Evolutionary conservation across 2,329 filamentous ascomycete species (phyloP).

Genomic region (Cercospora berteroae): DNA sequence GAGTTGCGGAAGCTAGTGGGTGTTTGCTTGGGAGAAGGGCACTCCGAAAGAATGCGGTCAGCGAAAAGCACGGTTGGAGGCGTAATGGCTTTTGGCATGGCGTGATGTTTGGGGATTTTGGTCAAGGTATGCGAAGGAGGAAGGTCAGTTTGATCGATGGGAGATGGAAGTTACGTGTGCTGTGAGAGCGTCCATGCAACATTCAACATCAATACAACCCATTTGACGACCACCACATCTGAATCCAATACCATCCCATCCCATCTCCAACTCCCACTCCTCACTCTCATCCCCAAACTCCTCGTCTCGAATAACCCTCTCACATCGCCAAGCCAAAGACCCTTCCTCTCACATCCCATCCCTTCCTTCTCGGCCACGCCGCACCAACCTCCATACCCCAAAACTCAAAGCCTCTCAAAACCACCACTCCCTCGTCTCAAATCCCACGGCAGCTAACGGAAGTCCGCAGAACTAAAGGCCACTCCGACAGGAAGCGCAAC

Average conservation of each 20-base stretch:
- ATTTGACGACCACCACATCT: neutral
- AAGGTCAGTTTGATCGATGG: neutral
- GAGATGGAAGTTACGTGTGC: too few relatives aligned
- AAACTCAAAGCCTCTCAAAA: neutral
- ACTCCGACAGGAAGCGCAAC: constrained; percentile 5
- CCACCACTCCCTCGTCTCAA: neutral
- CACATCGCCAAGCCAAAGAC: neutral
- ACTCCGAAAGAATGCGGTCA: neutral
- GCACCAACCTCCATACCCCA: neutral
- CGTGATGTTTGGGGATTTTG: neutral
- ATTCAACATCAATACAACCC: neutral
- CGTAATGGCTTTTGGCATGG: neutral
- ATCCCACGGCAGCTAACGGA: constrained; percentile 7
- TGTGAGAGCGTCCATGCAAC: too few relatives aligned
- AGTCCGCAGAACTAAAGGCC: constrained; percentile 12
- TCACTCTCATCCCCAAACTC: neutral
- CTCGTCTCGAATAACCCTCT: neutral
- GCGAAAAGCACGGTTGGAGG: neutral
- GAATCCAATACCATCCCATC: neutral
- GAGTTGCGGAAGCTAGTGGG: neutral
- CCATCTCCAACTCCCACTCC: neutral
- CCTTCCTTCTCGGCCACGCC: neutral
- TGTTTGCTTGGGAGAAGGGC: neutral
- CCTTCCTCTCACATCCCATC: neutral
- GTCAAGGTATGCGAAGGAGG: neutral